These are phyloP conservation scores for Zygnema circumcarinatum DNA, from an alignment of 139 green algal species.

Conservation along the genomic window DNA sequence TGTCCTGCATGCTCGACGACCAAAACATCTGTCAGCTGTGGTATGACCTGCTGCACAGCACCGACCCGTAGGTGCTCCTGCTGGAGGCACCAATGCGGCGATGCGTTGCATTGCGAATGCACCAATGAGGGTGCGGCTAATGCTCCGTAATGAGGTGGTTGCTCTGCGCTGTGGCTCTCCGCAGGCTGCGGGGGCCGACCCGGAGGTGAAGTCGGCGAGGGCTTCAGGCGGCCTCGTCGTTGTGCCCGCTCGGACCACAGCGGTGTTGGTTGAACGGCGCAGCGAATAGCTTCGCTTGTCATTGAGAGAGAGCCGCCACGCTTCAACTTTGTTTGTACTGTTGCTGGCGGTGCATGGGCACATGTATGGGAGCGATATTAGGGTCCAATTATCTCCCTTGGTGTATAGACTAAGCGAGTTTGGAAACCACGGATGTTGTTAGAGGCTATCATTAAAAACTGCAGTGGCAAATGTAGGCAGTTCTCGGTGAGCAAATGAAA, in stretches of 20 bases:
- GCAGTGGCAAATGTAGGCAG: no score
- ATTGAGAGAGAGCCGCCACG: no score
- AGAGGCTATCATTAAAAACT: no score
- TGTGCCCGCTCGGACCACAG: conserved; percentile 16
- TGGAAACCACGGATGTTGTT: no score
- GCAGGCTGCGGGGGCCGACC: background rate
- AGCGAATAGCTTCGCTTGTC: background rate
- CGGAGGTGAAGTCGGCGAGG: background rate
- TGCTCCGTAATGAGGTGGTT: background rate
- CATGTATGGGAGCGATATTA: no score
- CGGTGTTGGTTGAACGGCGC: conserved; percentile 15
- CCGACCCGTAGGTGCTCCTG: background rate
- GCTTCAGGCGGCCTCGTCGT: background rate
- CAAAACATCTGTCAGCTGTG: background rate
- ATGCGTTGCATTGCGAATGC: background rate
- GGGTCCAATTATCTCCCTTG: no score
- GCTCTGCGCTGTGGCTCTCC: background rate
- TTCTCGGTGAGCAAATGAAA: no score
- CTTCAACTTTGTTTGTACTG: no score
- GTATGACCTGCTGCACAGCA: background rate
- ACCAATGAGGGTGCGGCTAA: background rate
- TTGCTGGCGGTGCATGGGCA: no score
- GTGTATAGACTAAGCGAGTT: no score
- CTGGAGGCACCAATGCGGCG: background rate
- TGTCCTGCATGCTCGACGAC: background rate